A percentile compares a stretch with the other conserved stretches of the same genome.
These are phyloP conservation scores for Crithidia thermophila DNA, from an alignment of 208 protist genomes.

Conservation along the genomic window DNA sequence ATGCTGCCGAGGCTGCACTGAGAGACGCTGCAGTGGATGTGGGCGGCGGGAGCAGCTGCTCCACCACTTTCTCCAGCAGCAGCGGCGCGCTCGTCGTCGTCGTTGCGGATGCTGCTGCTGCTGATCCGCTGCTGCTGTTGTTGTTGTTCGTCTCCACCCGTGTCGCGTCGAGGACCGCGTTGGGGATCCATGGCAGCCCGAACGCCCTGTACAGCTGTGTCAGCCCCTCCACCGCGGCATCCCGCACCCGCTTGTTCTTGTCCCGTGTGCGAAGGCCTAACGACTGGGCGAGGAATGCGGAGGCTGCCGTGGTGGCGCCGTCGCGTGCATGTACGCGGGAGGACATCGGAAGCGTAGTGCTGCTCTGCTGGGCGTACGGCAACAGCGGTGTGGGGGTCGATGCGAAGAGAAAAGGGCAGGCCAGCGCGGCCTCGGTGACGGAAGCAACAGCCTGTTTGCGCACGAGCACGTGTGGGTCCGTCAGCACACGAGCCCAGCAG, in stretches of 20 bases:
- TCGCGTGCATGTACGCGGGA: not conserved
- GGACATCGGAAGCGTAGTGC: not conserved
- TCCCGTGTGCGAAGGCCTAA: constrained; percentile 66
- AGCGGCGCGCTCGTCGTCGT: constrained; percentile 11
- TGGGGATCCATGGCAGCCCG: constrained; percentile 61
- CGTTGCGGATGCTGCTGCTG: not conserved
- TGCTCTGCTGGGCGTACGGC: not conserved
- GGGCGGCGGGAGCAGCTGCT: constrained; percentile 52
- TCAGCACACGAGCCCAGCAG: constrained; percentile 35
- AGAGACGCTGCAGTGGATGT: not conserved
- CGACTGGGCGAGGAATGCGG: constrained; percentile 37
- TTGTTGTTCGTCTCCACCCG: constrained; percentile 37
- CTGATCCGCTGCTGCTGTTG: not conserved
- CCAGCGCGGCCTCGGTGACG: constrained; percentile 40
- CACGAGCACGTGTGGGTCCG: constrained; percentile 57
- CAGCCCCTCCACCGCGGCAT: constrained; percentile 55
- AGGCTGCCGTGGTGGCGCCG: not conserved
- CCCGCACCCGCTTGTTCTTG: constrained; percentile 63
- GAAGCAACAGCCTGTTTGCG: constrained; percentile 50
- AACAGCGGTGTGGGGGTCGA: not conserved
- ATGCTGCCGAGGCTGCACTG: too few relatives aligned
- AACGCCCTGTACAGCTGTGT: constrained; percentile 51
- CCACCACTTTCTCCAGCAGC: constrained; percentile 42
- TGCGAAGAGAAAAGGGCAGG: constrained; percentile 23
- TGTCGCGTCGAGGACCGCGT: constrained; percentile 45